Base-by-base conservation (phyloP, 495 filamentous ascomycete genomes). In the Hyaloscypha hepaticicola region DNA sequence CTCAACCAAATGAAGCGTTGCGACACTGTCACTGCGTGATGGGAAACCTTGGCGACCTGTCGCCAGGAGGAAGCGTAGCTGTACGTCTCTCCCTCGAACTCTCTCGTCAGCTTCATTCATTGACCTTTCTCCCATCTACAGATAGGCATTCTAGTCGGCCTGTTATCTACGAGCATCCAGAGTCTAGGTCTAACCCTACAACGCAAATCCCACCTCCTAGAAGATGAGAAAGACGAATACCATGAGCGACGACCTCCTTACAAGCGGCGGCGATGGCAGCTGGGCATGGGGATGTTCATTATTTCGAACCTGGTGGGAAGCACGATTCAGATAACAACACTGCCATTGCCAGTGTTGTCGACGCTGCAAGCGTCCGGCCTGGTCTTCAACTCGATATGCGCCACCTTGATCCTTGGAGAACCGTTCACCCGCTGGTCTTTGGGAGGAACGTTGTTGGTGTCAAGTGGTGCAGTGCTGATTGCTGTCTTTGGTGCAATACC, bases 341-440 rank as follows among this genome's bases (percentile, higher is more conserved):
- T 99, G 52, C 95, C 95, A 2, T 82, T 99, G 21, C 96, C 96
- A 4, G 93, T 99, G 14, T 83, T 99, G 22, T 97, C 94, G 31
- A 96, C 95, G 0, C 82, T 99, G 24, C 95, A 99, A 78, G 95
- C 95, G 73, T 96, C 92, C 52, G 95, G 95, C 25, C 82, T 99
- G 31, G 95, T 98, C 31, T 99, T 99, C 80, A 99, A 99, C 79
- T 96, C 94, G 41, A 90, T 97, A 63, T 97, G 95, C 76, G 95
- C 95, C 48, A 93, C 93, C 3, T 77, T 99, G 48, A 93, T 99
- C 70, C 85, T 99, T 34, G 86, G 90, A 34, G 95, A 99, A 78
- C 89, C 93, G 2, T 99, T 97, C 77, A 99, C 95, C 24, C 83
- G 86, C 71, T 93, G 91, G 83, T 97, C 93, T 5, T 82, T 96